Percentiles rank a stretch among this genome's conserved stretches.
Evolutionary conservation across 1,284 basidiomycete genomes (phyloP).

Genomic region (Microstroma glucosiphilum): DNA sequence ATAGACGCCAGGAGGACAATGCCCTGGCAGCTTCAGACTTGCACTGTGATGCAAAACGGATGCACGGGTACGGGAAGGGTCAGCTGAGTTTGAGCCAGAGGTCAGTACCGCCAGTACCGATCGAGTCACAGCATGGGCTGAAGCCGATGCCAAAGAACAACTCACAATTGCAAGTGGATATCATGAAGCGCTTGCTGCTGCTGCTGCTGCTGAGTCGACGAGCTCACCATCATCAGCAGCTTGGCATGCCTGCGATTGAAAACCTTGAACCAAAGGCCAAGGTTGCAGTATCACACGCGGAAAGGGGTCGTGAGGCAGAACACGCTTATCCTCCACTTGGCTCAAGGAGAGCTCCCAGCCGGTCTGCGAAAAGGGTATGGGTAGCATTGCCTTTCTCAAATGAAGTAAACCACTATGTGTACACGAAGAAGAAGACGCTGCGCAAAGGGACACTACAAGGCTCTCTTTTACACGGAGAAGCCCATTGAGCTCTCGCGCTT

Average conservation of each 20-base stretch:
- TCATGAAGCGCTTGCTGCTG: background rate
- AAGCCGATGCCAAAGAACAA: background rate
- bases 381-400: no score
- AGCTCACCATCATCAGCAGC: no score
- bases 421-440: no score
- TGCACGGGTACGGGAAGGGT: background rate
- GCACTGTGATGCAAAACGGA: background rate
- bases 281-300: no score
- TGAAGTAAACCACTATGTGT: no score
- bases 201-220: background rate
- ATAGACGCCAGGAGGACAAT: background rate
- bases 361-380: no score
- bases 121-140: no score
- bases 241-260: no score
- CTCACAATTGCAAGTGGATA: background rate
- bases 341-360: no score
- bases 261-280: no score
- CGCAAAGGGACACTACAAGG: background rate
- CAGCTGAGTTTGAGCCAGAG: background rate
- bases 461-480: background rate
- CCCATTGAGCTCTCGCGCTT: slow-evolving; percentile 6
- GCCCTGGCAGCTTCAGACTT: background rate
- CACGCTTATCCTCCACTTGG: no score
- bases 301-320: no score
- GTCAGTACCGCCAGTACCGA: background rate